Conservation (phyloP, 345 rosid species). For the Chamaenerion angustifolium region DNA sequence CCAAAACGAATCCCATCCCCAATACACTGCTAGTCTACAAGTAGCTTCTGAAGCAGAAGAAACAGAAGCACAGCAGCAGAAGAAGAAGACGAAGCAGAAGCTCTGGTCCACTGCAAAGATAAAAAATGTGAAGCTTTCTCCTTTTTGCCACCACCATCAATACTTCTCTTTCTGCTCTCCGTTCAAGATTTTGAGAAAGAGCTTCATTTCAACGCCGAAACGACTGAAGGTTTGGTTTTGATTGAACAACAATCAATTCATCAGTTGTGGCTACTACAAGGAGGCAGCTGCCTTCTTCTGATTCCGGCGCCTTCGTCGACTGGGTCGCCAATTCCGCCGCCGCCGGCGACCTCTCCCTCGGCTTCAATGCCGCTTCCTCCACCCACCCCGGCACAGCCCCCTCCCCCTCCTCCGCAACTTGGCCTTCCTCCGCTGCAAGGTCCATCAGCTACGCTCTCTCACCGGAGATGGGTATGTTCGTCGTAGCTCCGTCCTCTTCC, state of each 20-base stretch:
- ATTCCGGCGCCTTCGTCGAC: conserved; percentile 89
- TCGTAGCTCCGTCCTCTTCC: conserved; percentile 60
- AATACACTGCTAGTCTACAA: background rate
- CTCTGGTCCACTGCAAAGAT: conserved; percentile 6
- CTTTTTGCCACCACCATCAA: no score
- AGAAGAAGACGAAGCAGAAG: conserved; percentile 4
- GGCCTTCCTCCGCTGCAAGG: conserved; percentile 24
- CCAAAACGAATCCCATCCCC: conserved; percentile 20
- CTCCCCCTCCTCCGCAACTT: conserved; percentile 27
- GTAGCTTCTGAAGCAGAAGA: conserved; percentile 17
- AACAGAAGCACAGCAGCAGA: conserved; percentile 2
- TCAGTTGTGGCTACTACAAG: conserved; percentile 95
- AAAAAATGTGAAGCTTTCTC: conserved; percentile 9
- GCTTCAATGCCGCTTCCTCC: conserved; percentile 79
- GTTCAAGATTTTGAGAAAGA: background rate
- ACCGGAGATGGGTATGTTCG: conserved; percentile 81
- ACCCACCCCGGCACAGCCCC: conserved; percentile 29
- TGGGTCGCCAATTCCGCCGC: conserved; percentile 53
- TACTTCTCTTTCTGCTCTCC: conserved; percentile 1
- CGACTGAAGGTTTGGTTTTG: background rate
- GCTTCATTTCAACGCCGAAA: background rate
- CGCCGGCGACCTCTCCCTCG: conserved; percentile 89
- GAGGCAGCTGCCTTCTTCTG: conserved; percentile 72
- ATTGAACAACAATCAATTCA: background rate
- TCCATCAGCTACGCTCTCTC: conserved; percentile 43